Base-by-base conservation (phyloP, 2,329 filamentous ascomycete species). In the Dactylellina haptotyla region DNA sequence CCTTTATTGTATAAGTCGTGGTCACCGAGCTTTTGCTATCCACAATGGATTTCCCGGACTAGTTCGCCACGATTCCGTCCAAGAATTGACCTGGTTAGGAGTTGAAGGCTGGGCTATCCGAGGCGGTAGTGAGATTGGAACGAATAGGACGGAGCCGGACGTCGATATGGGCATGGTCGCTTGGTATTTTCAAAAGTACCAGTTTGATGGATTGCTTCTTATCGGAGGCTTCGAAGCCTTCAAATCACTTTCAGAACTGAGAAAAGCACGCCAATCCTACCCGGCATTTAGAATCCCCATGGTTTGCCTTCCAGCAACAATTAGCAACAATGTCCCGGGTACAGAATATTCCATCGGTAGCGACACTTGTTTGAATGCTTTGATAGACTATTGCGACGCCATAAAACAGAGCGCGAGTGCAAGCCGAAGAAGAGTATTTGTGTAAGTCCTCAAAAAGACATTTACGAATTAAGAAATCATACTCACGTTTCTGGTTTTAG, bases 31-130 rank as follows among this genome's bases (percentile, higher is more conserved):
- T 2, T 81, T 98, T 78, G 94, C 92, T 16, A 93, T 99, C 64
- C 91, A 98, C 83, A 99, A 99, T 79, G 95, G 95, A 25, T 99
- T 99, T 82, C 92, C 95, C 30, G 95, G 95, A 14, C 89, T 99
- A 66, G 90, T 92, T 61, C 88, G 95, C 50, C 95, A 99, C 81
- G 92, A 98, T 80, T 88, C 95, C 1, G 93, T 99, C 6, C 89
- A 93, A 30, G 87, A 90, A 39, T 91, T 98, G 71, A 84, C 89
- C 77, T 99, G 95, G 95, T 86, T 98, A 18, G 95, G 98, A 79
- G 93, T 96, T 3, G 94, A 98, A 80, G 85, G 88, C 74, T 99
- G 95, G 95, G 93, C 94, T 12, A 97, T 93, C 82, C 94, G 93
- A 82, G 95, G 95, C 80, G 95, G 95, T 75, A 98, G 93, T 1